phyloP scores from a whole-genome alignment of 768 basidiomycete genomes.

The Neoboletus subvelutipes region DNA sequence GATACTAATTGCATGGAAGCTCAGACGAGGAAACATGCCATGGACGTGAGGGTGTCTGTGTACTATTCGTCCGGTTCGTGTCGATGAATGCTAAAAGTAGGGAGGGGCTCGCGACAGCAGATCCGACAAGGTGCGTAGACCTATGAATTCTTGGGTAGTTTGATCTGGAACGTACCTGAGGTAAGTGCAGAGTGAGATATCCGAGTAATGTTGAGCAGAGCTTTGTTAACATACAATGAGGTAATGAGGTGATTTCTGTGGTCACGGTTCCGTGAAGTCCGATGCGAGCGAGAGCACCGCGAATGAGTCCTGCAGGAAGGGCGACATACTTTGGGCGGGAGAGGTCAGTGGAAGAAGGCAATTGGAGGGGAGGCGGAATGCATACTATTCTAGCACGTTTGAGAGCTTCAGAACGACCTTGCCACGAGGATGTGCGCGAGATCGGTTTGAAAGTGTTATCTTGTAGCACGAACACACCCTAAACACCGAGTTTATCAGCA shows the following conservation, averaged over 20 bases:
- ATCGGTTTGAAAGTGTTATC: slow-evolving; percentile 90
- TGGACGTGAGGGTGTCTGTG: neutral
- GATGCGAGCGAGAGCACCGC: slow-evolving; percentile 75
- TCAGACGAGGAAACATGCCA: neutral
- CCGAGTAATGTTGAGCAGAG: neutral
- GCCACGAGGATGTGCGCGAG: slow-evolving; percentile 75
- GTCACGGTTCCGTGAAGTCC: slow-evolving; percentile 74
- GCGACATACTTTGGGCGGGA: slow-evolving; percentile 61
- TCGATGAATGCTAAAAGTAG: neutral
- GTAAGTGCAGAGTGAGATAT: neutral
- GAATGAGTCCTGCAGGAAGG: slow-evolving; percentile 80
- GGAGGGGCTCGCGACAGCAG: neutral
- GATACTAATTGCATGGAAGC: neutral
- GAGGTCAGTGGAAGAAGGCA: neutral
- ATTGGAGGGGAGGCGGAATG: neutral
- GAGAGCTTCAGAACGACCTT: slow-evolving; percentile 71
- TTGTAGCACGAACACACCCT: slow-evolving; percentile 94
- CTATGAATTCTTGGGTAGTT: slow-evolving; percentile 60
- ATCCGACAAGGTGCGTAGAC: neutral
- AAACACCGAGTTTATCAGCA: neutral
- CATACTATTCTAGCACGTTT: slow-evolving; percentile 70
- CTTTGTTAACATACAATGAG: slow-evolving; percentile 66
- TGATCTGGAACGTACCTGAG: slow-evolving; percentile 80
- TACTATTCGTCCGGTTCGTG: neutral
- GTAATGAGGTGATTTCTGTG: slow-evolving; percentile 76